phyloP scores from a whole-genome alignment of 495 filamentous ascomycete genomes.

The Darksidea phi region DNA sequence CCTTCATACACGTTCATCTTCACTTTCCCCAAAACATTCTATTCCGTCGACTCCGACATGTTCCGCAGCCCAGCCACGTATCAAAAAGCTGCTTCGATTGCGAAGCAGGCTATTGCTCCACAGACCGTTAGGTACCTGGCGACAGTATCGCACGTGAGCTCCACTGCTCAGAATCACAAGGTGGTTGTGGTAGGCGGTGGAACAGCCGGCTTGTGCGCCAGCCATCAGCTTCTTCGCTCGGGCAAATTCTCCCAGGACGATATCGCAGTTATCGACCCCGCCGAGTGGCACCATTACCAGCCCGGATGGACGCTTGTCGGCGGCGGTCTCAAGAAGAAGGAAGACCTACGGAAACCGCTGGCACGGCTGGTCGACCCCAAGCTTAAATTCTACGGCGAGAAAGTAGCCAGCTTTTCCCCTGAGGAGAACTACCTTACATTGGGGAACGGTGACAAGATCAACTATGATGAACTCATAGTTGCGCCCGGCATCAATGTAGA shows the following conservation, averaged over 20 bases:
- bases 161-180: conserved; percentile 52
- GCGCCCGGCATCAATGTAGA: conserved; percentile 62
- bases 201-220: conserved; percentile 60
- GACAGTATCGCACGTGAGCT: conserved; percentile 46
- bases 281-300: conserved; percentile 67
- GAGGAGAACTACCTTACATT: conserved; percentile 60
- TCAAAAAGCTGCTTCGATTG: conserved; percentile 1
- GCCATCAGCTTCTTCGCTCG: conserved; percentile 60
- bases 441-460: conserved; percentile 56
- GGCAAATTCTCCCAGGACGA: conserved; percentile 58
- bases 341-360: conserved; percentile 55
- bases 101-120: neutral
- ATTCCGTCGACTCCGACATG: too few species aligned
- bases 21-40: too few species aligned
- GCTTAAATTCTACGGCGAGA: conserved; percentile 59
- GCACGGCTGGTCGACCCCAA: conserved; percentile 56
- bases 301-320: conserved; percentile 71
- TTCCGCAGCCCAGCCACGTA: conserved; percentile 9
- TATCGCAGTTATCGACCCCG: conserved; percentile 65
- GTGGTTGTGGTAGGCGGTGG: conserved; percentile 66
- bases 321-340: conserved; percentile 60
- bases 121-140: conserved; percentile 38
- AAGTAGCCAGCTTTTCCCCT: conserved; percentile 55
- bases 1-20: neutral
- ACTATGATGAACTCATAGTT: conserved; percentile 65